These are phyloP conservation scores for Trichoderma sp. DNA, from an alignment of 2,329 filamentous ascomycete genomes.

Conservation along the genomic window DNA sequence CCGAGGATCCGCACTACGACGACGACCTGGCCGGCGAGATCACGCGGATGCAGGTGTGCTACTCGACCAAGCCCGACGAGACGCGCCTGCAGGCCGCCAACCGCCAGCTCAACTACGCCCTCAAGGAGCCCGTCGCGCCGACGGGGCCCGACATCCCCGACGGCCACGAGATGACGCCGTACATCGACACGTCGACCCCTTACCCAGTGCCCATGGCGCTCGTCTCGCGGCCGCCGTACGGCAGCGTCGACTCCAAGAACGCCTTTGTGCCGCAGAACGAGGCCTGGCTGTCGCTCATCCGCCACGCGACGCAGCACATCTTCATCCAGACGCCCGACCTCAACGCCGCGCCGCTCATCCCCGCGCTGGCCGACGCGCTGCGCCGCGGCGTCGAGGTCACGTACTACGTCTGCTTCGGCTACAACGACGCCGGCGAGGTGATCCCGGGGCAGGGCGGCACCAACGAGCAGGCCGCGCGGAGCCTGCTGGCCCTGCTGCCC, in stretches of 20 bases:
- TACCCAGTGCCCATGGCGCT: conserved; percentile 70
- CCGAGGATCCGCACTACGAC: conserved; percentile 66
- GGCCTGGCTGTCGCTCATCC: conserved; percentile 70
- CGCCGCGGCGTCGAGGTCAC: conserved; percentile 67
- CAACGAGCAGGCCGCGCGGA: conserved; percentile 69
- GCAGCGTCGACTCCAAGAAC: conserved; percentile 61
- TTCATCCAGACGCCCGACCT: conserved; percentile 80
- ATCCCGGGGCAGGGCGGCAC: conserved; percentile 75
- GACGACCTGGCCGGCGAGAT: conserved; percentile 62
- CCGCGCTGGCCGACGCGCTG: conserved; percentile 65
- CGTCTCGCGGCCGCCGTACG: conserved; percentile 69
- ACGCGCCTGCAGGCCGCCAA: conserved; percentile 61
- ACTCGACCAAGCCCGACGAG: conserved; percentile 55
- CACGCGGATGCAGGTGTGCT: conserved; percentile 59
- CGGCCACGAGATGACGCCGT: conserved; percentile 65
- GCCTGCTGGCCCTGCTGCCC: conserved; percentile 59
- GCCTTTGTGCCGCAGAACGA: conserved; percentile 73
- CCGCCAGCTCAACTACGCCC: conserved; percentile 66
- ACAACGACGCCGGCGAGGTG: conserved; percentile 77
- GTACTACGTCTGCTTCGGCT: conserved; percentile 74
- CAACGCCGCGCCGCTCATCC: conserved; percentile 69
- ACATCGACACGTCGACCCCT: conserved; percentile 49
- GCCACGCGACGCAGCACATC: conserved; percentile 63
- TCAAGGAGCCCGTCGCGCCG: conserved; percentile 52
- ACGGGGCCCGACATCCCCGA: conserved; percentile 57